Conservation (phyloP, 805 yeast genomes). For the Peterozyma toletana region DNA sequence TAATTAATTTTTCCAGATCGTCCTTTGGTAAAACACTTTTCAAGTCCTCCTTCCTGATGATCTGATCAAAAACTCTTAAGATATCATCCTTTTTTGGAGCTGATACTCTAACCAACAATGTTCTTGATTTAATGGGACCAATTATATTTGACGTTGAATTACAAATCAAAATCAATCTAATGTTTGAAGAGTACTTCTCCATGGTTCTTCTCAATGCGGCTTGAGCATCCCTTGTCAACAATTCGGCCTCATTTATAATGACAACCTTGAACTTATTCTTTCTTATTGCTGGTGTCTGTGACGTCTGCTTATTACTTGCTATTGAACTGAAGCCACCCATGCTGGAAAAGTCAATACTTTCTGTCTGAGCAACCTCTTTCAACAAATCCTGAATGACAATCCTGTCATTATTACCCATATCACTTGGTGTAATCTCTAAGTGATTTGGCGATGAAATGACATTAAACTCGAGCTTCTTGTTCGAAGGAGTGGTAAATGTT, state of each 20-base stretch:
- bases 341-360: slow-evolving; percentile 77
- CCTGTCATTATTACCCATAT: slow-evolving; percentile 93
- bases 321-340: slow-evolving; percentile 12
- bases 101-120: slow-evolving; percentile 79
- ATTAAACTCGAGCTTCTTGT: slow-evolving; percentile 80
- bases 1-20: slow-evolving; percentile 21
- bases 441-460: slow-evolving; percentile 90
- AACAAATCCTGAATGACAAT: slow-evolving; percentile 90
- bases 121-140: slow-evolving; percentile 90
- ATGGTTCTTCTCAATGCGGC: slow-evolving; percentile 93
- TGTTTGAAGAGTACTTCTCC: slow-evolving; percentile 88
- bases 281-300: slow-evolving; percentile 4
- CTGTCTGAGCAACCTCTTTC: slow-evolving; percentile 92
- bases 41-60: slow-evolving; percentile 52
- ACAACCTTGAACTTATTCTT: slow-evolving; percentile 67
- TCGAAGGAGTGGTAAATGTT: slow-evolving; percentile 65
- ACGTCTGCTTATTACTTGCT: slow-evolving; percentile 1
- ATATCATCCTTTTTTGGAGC: slow-evolving; percentile 67
- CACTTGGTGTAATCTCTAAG: slow-evolving; percentile 92
- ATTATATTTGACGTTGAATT: slow-evolving; percentile 89
- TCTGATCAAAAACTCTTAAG: slow-evolving; percentile 40
- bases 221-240: slow-evolving; percentile 87
- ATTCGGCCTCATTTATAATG: slow-evolving; percentile 86
- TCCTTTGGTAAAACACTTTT: slow-evolving; percentile 23
- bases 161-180: slow-evolving; percentile 77